These are phyloP conservation scores for Stropharia rugosoannulata DNA, from an alignment of 768 basidiomycete genomes.

Conservation along the genomic window DNA sequence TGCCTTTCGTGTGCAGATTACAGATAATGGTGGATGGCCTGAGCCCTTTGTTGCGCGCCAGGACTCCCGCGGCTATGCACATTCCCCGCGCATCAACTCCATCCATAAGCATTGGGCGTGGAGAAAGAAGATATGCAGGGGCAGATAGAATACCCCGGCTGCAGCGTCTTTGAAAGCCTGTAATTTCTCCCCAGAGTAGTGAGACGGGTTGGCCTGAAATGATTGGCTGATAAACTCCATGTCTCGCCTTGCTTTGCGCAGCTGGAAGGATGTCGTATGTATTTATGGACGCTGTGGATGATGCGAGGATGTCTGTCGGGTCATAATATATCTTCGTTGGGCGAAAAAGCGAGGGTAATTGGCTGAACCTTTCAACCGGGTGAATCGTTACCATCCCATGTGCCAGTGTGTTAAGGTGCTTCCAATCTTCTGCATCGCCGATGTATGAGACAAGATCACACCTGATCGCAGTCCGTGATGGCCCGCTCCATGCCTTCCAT, in stretches of 20 bases:
- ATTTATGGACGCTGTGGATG: background rate
- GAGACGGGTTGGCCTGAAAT: constrained; percentile 5
- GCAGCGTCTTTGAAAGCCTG: constrained; percentile 9
- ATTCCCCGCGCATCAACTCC: constrained; percentile 6
- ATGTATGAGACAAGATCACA: constrained; percentile 10
- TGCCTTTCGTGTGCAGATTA: constrained; percentile 7
- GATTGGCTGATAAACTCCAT: constrained; percentile 7
- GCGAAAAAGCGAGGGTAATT: background rate
- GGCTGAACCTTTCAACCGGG: background rate
- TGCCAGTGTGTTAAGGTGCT: background rate
- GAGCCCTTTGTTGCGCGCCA: constrained; percentile 11
- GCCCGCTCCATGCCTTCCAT: constrained; percentile 12
- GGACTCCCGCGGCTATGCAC: constrained; percentile 8
- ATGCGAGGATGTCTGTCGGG: background rate
- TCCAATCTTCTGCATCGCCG: constrained; percentile 9
- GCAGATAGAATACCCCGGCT: constrained; percentile 7
- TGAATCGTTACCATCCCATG: background rate
- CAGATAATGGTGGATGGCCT: constrained; percentile 7
- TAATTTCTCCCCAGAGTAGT: constrained; percentile 10
- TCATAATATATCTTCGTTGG: background rate
- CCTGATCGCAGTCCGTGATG: constrained; percentile 10
- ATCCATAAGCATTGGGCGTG: background rate
- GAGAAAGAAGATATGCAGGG: background rate
- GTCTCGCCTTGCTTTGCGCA: background rate
- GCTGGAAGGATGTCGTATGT: background rate